phyloP scores from a whole-genome alignment of 352 stramenopile species.

The Pythium monospermum region DNA sequence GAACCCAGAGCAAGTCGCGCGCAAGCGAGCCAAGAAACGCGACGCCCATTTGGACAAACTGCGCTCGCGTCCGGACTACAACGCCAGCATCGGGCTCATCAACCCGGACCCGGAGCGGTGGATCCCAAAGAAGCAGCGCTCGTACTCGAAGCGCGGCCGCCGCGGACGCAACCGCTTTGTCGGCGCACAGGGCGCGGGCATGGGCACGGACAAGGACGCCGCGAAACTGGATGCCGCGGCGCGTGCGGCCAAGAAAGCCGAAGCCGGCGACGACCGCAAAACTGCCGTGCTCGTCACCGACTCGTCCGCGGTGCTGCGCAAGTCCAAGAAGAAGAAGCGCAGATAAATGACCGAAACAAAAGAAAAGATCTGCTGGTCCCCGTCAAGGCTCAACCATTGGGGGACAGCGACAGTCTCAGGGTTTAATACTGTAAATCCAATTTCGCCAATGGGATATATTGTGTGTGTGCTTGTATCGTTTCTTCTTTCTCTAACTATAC shows the following conservation, averaged over 20 bases:
- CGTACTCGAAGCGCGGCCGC: conserved; percentile 66
- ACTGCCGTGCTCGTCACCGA: conserved; percentile 49
- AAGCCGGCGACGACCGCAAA: conserved; percentile 47
- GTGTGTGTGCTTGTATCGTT: conserved; percentile 1
- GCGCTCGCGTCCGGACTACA: conserved; percentile 63
- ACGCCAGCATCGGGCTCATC: conserved; percentile 68
- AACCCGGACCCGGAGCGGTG: conserved; percentile 78
- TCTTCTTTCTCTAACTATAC: background rate
- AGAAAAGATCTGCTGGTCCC: background rate
- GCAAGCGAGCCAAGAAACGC: conserved; percentile 69
- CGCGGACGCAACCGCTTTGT: conserved; percentile 80
- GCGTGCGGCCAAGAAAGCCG: conserved; percentile 63
- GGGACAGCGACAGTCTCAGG: background rate
- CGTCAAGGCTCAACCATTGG: background rate
- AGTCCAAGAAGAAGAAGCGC: conserved; percentile 85
- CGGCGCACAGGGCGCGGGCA: conserved; percentile 69
- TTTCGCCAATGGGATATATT: conserved; percentile 9
- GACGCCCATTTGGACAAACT: conserved; percentile 57
- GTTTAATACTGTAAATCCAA: background rate
- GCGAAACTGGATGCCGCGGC: conserved; percentile 77
- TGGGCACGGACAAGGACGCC: conserved; percentile 77
- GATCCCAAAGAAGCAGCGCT: conserved; percentile 85
- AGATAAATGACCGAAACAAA: conserved; percentile 33
- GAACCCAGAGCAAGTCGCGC: conserved; percentile 61
- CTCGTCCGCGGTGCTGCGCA: conserved; percentile 61